Percentiles rank a stretch among this genome's conserved stretches.
These are phyloP conservation scores for Prunus dulcis DNA, from an alignment of 306 rosid genomes.

Conservation along the genomic window DNA sequence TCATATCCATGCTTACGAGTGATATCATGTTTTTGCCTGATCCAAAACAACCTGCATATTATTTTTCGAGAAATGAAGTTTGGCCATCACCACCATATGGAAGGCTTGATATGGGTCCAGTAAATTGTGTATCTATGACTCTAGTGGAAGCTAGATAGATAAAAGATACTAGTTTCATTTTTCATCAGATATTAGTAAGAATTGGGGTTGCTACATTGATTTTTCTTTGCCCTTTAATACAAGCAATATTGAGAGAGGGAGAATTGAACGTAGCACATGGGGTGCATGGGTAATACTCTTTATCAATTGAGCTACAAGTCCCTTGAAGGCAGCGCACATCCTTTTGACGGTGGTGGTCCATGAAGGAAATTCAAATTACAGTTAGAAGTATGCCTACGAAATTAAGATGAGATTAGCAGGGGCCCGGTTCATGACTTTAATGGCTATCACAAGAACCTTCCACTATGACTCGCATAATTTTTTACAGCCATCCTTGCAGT, in stretches of 20 bases:
- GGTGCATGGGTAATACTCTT: no score
- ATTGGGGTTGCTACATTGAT: no score
- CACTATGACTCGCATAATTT: not conserved
- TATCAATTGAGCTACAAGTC: no score
- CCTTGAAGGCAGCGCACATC: no score
- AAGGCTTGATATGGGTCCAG: not conserved
- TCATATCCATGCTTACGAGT: conserved; percentile 19
- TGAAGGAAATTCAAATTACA: not conserved
- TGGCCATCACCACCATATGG: not conserved
- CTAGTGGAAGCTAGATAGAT: conserved; percentile 17
- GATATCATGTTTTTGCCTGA: conserved; percentile 11
- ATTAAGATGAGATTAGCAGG: not conserved
- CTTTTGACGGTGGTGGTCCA: no score
- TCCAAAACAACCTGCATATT: conserved; percentile 17
- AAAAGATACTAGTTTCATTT: not conserved
- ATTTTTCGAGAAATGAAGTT: conserved; percentile 7
- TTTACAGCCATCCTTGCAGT: not conserved
- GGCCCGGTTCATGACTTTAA: not conserved
- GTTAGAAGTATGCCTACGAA: not conserved
- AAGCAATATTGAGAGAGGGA: no score
- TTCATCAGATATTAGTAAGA: not conserved
- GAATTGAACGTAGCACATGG: no score
- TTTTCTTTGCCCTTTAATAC: no score
- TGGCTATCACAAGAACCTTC: not conserved
- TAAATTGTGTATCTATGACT: conserved; percentile 6